These are phyloP conservation scores for Chlorociboria aeruginascens DNA, from an alignment of 495 filamentous ascomycete genomes.

Conservation along the genomic window DNA sequence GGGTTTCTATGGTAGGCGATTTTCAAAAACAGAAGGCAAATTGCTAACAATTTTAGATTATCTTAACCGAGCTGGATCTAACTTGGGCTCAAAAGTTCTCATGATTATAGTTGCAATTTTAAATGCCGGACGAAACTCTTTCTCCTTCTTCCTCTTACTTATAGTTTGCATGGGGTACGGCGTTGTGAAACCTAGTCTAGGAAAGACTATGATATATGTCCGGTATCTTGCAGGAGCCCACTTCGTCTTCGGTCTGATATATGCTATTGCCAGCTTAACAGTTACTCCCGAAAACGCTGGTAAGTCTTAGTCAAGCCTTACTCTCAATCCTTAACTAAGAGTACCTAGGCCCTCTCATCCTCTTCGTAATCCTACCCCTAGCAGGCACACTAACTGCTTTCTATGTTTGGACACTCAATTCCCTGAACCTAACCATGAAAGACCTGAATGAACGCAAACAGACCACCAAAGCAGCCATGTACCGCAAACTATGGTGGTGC, in stretches of 20 bases:
- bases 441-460: constrained; percentile 90
- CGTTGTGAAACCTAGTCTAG: constrained; percentile 90
- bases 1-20: constrained; percentile 66
- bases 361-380: constrained; percentile 88
- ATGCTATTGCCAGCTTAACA: constrained; percentile 78
- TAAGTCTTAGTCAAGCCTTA: constrained; percentile 15
- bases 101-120: constrained; percentile 85
- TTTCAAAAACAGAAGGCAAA: not conserved
- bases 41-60: constrained; percentile 48
- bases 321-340: not conserved
- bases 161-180: constrained; percentile 99
- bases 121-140: constrained; percentile 88
- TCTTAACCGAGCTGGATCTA: constrained; percentile 77
- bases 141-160: constrained; percentile 96
- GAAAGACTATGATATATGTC: constrained; percentile 87
- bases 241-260: constrained; percentile 91
- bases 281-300: constrained; percentile 69
- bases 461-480: constrained; percentile 80
- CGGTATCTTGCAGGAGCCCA: constrained; percentile 83
- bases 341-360: constrained; percentile 62
- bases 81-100: constrained; percentile 68
- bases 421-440: constrained; percentile 87
- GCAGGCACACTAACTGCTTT: constrained; percentile 90
- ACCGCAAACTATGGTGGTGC: constrained; percentile 98
- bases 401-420: constrained; percentile 98